Evolutionary conservation across 2,329 filamentous ascomycete species (phyloP).

Genomic region (Exophiala sp.): DNA sequence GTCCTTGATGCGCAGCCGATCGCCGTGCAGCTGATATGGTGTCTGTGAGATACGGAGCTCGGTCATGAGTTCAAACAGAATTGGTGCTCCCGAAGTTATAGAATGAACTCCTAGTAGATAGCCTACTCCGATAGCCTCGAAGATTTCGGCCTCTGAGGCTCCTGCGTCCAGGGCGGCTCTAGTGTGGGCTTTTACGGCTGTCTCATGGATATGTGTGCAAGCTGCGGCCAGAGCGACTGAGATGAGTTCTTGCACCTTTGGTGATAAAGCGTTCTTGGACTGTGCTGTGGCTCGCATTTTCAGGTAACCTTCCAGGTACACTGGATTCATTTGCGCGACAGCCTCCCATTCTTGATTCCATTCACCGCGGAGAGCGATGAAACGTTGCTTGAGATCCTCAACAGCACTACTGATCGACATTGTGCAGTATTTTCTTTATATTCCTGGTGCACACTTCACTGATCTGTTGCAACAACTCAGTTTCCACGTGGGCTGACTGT

Average conservation of each 20-base stretch:
- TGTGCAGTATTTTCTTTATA: no score
- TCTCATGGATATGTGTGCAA: neutral
- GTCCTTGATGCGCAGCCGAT: neutral
- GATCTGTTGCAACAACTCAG: no score
- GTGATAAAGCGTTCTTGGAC: neutral
- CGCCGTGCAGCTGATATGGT: neutral
- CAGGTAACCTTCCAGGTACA: neutral
- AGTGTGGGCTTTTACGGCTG: neutral
- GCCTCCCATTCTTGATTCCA: neutral
- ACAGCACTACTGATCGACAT: no score
- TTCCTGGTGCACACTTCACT: no score
- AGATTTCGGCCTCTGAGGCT: neutral
- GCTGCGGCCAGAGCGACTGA: neutral
- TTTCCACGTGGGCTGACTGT: no score
- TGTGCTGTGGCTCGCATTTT: neutral
- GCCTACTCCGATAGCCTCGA: neutral
- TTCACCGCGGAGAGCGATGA: neutral
- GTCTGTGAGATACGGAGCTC: neutral
- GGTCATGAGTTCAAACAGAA: neutral
- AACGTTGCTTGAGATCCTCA: neutral
- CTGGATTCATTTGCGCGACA: neutral
- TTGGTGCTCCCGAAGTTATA: neutral
- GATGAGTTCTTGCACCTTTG: neutral
- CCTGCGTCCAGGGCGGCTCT: neutral
- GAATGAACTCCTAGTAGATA: constrained; percentile 2